phyloP scores from a whole-genome alignment of 768 basidiomycete genomes.

The Termitomyces heimii region DNA sequence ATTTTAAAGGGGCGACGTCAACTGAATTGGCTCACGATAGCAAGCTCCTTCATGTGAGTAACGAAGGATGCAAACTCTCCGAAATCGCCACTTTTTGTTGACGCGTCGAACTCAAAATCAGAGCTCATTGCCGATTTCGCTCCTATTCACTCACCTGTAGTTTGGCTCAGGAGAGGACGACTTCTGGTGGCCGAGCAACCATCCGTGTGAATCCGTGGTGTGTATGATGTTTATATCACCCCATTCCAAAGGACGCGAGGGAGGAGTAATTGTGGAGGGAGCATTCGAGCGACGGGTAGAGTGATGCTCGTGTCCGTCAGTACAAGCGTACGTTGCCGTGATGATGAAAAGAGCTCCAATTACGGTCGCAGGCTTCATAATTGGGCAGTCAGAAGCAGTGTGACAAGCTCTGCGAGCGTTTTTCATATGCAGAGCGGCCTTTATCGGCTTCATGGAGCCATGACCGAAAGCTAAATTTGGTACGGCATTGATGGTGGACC shows the following conservation, averaged over 20 bases:
- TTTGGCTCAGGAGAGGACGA: conserved; percentile 67
- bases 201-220: conserved; percentile 76
- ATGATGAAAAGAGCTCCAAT: background rate
- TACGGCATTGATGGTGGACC: background rate
- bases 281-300: conserved; percentile 29
- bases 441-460: background rate
- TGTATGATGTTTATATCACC: conserved; percentile 85
- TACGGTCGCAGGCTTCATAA: background rate
- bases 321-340: background rate
- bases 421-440: background rate
- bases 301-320: conserved; percentile 9
- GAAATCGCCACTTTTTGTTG: conserved; percentile 42
- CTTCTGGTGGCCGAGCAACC: conserved; percentile 80
- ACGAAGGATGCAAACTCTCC: conserved; percentile 91
- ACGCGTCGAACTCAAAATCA: background rate
- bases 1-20: background rate
- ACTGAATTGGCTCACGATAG: conserved; percentile 33
- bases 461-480: background rate
- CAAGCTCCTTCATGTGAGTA: conserved; percentile 71
- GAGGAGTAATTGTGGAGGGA: conserved; percentile 40
- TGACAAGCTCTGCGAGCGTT: background rate
- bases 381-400: background rate
- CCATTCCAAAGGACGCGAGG: conserved; percentile 71
- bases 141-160: conserved; percentile 40
- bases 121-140: background rate